phyloP scores from a whole-genome alignment of 2,329 filamentous ascomycete genomes.

The Penicillium sp. region DNA sequence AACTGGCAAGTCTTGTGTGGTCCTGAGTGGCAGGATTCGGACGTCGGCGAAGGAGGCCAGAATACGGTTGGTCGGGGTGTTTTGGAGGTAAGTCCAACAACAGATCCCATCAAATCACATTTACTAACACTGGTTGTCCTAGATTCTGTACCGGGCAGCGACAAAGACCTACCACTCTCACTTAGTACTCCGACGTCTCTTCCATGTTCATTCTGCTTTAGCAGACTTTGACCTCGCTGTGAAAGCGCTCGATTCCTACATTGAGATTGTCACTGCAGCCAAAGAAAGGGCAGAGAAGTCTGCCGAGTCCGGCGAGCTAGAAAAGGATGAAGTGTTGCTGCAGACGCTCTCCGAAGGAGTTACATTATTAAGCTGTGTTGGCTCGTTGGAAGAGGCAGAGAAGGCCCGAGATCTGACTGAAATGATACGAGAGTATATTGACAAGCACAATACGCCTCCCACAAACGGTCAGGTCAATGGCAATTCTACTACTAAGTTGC shows the following conservation, averaged over 20 bases:
- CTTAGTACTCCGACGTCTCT: constrained; percentile 78
- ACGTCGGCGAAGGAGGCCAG: constrained; percentile 79
- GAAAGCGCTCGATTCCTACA: constrained; percentile 87
- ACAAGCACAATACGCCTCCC: constrained; percentile 52
- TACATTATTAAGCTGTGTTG: constrained; percentile 77
- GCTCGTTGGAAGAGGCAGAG: constrained; percentile 70
- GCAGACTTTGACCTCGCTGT: constrained; percentile 91
- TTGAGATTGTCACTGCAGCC: constrained; percentile 81
- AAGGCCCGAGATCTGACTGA: constrained; percentile 71
- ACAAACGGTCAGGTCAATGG: constrained; percentile 25
- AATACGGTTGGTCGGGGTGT: constrained; percentile 71
- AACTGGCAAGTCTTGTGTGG: constrained; percentile 87
- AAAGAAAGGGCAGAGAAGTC: constrained; percentile 79
- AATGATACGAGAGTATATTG: constrained; percentile 73
- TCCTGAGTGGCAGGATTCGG: constrained; percentile 73
- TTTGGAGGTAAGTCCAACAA: constrained; percentile 57
- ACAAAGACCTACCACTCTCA: constrained; percentile 96
- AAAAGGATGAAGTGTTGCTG: constrained; percentile 74
- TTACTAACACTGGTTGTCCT: constrained; percentile 18
- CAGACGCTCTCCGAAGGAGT: constrained; percentile 79
- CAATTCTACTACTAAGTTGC: constrained; percentile 17
- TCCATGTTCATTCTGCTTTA: constrained; percentile 80
- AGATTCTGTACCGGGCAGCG: constrained; percentile 84
- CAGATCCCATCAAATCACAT: neutral
- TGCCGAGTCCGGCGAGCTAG: constrained; percentile 64